These are phyloP conservation scores for Cryptococcus amylolentus DNA, from an alignment of 1,284 basidiomycete species.

Conservation along the genomic window DNA sequence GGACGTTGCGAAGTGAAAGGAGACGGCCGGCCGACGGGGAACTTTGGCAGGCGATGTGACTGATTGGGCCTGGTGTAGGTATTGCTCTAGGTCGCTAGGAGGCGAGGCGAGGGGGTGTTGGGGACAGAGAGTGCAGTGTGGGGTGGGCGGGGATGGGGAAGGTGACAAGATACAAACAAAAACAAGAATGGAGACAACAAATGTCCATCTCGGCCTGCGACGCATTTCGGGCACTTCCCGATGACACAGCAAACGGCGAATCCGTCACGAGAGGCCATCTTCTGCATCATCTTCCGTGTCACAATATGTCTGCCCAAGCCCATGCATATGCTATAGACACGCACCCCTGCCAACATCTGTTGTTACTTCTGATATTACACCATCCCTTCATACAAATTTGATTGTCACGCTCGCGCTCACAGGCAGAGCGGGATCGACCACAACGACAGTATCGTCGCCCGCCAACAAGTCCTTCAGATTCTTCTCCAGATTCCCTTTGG, in stretches of 20 bases:
- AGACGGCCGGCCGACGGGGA: not conserved
- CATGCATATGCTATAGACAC: not conserved
- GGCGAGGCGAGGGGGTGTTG: no score
- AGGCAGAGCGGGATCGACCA: slow-evolving; percentile 83
- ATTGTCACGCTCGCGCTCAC: slow-evolving; percentile 75
- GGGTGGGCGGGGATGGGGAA: no score
- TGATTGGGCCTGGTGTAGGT: not conserved
- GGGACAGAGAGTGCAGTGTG: no score
- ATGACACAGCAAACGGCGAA: not conserved
- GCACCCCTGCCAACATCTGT: not conserved
- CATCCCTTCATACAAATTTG: slow-evolving; percentile 24
- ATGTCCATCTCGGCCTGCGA: no score
- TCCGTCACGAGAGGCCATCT: not conserved
- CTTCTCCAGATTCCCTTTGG: slow-evolving; percentile 83
- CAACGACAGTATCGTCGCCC: slow-evolving; percentile 71
- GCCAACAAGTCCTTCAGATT: slow-evolving; percentile 73
- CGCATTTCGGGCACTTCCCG: no score
- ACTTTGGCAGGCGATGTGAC: not conserved
- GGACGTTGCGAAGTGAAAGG: not conserved
- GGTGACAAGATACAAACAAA: no score
- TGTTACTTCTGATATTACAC: not conserved
- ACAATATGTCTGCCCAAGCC: no score
- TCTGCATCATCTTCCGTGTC: no score
- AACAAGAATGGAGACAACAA: no score
- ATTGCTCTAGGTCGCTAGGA: not conserved